phyloP scores from a whole-genome alignment of 306 rosid species.

The Lathyrus tuberosus region DNA sequence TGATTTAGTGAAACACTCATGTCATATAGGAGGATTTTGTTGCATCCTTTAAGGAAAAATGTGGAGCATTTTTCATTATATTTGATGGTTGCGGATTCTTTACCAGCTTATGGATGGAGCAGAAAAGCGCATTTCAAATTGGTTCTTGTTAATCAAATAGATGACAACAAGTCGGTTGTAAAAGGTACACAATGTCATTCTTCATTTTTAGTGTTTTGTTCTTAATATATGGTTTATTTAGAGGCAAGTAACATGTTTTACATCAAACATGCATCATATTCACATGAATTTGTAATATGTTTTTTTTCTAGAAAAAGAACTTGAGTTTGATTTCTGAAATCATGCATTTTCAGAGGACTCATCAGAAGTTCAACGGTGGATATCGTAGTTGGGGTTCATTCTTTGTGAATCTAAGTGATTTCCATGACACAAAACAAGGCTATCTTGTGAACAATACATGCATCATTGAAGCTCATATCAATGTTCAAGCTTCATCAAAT shows the following conservation, averaged over 20 bases:
- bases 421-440: conserved; percentile 65
- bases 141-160: conserved; percentile 38
- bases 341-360: conserved; percentile 57
- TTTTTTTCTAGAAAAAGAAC: no score
- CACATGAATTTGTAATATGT: no score
- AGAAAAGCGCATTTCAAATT: conserved; percentile 44
- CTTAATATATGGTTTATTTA: no score
- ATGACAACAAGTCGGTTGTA: conserved; percentile 24
- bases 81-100: conserved; percentile 44
- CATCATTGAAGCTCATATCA: conserved; percentile 76
- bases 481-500: conserved; percentile 34
- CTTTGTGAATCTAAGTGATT: conserved; percentile 72
- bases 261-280: no score
- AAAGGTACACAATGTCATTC: conserved; percentile 27
- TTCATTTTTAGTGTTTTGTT: neutral
- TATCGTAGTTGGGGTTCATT: conserved; percentile 85
- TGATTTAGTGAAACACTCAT: no score
- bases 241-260: no score
- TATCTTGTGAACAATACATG: conserved; percentile 72
- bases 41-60: conserved; percentile 36
- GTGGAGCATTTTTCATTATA: conserved; percentile 42
- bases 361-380: conserved; percentile 83
- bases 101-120: conserved; percentile 46
- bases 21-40: conserved; percentile 26
- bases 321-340: no score